A percentile compares a stretch with the other conserved stretches of the same genome.
phyloP scores from a whole-genome alignment of 2,329 filamentous ascomycete species.

The Alternaria sp. region DNA sequence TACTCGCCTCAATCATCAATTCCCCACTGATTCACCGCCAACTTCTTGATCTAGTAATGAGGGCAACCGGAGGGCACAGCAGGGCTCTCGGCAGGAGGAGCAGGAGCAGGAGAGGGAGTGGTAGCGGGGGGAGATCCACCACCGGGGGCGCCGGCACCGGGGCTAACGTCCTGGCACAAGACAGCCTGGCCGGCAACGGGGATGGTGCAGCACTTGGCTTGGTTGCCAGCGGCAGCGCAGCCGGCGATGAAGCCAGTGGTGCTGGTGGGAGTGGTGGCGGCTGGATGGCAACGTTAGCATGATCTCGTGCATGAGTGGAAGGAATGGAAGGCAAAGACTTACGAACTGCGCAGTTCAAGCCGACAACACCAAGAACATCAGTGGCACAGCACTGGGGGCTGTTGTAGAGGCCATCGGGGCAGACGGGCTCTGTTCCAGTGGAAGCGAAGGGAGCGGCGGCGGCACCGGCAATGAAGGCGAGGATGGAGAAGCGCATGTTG shows the following conservation, averaged over 20 bases:
- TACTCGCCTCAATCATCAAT: neutral
- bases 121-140: neutral
- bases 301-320: neutral
- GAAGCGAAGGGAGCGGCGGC: conserved; percentile 3
- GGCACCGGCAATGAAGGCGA: conserved; percentile 3
- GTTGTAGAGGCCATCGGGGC: conserved; percentile 5
- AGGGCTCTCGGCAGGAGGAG: neutral
- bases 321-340: neutral
- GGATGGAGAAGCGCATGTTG: conserved; percentile 13
- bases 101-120: neutral
- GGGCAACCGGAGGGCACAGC: neutral
- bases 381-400: conserved; percentile 17
- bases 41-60: neutral
- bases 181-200: conserved; percentile 9
- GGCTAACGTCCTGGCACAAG: conserved; percentile 14
- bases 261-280: conserved; percentile 1
- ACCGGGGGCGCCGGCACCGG: neutral
- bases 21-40: neutral
- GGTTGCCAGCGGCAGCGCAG: conserved; percentile 7
- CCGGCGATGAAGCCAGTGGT: conserved; percentile 1
- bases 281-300: neutral
- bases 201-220: conserved; percentile 16
- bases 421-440: neutral
- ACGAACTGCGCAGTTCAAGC: conserved; percentile 12
- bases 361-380: conserved; percentile 6